phyloP scores from a whole-genome alignment of 1,284 basidiomycete genomes.

The Violaceomyces palustris region DNA sequence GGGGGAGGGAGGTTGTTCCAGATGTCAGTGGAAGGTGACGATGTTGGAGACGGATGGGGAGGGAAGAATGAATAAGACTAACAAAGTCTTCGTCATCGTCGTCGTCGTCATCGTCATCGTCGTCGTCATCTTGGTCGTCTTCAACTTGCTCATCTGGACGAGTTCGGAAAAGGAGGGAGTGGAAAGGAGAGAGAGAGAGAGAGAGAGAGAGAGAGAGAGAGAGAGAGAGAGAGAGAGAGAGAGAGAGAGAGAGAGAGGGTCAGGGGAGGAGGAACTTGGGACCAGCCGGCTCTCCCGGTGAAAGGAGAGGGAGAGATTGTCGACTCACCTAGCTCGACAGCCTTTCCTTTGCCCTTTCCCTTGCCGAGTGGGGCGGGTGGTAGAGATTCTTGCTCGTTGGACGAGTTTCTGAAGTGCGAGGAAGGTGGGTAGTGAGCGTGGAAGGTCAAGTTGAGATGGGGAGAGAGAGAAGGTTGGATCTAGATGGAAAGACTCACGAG shows the following conservation, averaged over 20 bases:
- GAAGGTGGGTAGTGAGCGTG: background rate
- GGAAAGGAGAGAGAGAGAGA: constrained; percentile 69
- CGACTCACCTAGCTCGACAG: constrained; percentile 23
- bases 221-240: background rate
- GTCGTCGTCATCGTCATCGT: constrained; percentile 19
- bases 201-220: constrained; percentile 42
- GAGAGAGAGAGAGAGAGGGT: background rate
- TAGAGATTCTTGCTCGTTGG: constrained; percentile 2
- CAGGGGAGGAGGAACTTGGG: background rate
- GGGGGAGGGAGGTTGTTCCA: no score
- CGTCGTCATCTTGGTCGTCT: constrained; percentile 17
- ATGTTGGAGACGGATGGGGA: no score
- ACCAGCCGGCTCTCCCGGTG: constrained; percentile 58
- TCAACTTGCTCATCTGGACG: constrained; percentile 46
- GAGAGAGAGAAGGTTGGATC: constrained; percentile 4
- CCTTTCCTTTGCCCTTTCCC: constrained; percentile 31
- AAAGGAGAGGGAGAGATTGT: background rate
- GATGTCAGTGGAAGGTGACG: no score
- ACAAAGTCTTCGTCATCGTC: constrained; percentile 9
- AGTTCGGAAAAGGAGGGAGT: constrained; percentile 55
- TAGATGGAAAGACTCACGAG: background rate
- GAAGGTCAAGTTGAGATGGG: background rate
- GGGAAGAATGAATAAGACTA: no score
- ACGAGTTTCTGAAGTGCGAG: background rate
- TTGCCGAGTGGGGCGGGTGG: constrained; percentile 13